These are phyloP conservation scores for Cystobasidium pallidum DNA, from an alignment of 1,284 basidiomycete species.

Conservation along the genomic window DNA sequence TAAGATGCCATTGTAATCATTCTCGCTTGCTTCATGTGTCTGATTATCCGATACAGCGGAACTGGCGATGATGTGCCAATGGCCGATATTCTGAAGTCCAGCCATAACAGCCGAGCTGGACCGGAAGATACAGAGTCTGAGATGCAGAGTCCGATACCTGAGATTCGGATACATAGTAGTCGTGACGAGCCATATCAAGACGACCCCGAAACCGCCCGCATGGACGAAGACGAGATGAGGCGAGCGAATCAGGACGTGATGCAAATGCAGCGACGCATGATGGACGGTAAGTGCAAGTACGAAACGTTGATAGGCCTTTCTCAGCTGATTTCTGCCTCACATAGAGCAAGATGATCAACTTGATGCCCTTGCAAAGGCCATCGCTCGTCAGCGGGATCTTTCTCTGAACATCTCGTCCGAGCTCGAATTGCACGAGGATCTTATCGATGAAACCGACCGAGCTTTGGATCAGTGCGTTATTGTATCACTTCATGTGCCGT, in stretches of 20 bases:
- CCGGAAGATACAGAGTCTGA: conserved; percentile 4
- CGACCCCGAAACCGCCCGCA: conserved; percentile 47
- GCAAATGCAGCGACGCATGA: conserved; percentile 51
- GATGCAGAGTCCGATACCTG: conserved; percentile 10
- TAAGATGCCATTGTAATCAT: conserved; percentile 39
- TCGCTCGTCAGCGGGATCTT: conserved; percentile 51
- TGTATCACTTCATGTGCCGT: neutral
- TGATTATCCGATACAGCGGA: neutral
- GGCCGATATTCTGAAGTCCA: conserved; percentile 12
- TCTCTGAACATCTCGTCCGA: conserved; percentile 52
- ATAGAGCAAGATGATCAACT: conserved; percentile 52
- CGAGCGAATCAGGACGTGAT: conserved; percentile 51
- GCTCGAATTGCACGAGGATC: conserved; percentile 50
- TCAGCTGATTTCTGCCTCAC: neutral
- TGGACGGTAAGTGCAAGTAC: conserved; percentile 46
- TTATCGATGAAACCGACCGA: conserved; percentile 52
- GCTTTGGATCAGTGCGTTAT: conserved; percentile 48
- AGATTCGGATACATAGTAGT: conserved; percentile 43
- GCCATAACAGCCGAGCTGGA: neutral
- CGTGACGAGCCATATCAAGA: conserved; percentile 35
- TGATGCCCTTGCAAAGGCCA: conserved; percentile 50
- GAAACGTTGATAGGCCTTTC: too few species aligned
- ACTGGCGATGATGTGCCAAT: conserved; percentile 31
- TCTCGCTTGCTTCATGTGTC: neutral
- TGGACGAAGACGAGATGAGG: conserved; percentile 51